A percentile compares a stretch with the other conserved stretches of the same genome.
Conservation (phyloP, 2,329 filamentous ascomycete species). For the Akanthomyces muscarius region DNA sequence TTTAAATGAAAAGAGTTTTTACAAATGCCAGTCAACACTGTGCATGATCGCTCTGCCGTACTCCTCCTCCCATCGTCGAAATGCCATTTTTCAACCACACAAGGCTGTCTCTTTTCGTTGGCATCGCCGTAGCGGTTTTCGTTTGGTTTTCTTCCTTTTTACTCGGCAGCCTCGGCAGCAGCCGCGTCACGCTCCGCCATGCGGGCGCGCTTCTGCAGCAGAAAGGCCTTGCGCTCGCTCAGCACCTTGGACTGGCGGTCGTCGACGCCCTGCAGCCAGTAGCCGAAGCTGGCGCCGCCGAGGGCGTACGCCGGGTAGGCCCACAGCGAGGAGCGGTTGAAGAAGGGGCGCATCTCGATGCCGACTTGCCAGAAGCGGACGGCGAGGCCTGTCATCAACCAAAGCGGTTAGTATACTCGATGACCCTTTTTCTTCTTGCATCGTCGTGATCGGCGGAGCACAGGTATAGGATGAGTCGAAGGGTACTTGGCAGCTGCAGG, state of each 20-base stretch:
- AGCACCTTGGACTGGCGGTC: conserved; percentile 74
- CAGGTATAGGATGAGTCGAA: not conserved
- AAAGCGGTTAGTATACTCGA: no score
- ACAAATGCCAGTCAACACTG: conserved; percentile 10
- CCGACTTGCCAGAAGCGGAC: conserved; percentile 95
- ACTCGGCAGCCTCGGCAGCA: conserved; percentile 24
- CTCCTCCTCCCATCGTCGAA: not conserved
- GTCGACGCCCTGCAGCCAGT: conserved; percentile 93
- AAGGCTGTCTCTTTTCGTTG: not conserved
- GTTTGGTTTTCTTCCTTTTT: conserved; percentile 17
- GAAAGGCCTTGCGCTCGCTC: conserved; percentile 68
- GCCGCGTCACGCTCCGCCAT: conserved; percentile 41
- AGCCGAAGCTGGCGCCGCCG: conserved; percentile 87
- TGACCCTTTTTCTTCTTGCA: not conserved
- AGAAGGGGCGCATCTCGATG: conserved; percentile 95
- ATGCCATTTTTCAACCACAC: not conserved
- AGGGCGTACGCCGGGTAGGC: conserved; percentile 86
- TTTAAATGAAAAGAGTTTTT: conserved; percentile 1
- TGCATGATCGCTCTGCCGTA: not conserved
- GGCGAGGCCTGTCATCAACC: conserved; percentile 67
- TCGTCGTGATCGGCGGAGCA: not conserved
- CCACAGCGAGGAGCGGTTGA: conserved; percentile 80
- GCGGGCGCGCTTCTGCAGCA: conserved; percentile 86
- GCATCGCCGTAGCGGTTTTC: conserved; percentile 6
- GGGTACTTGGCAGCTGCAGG: not conserved